Conservation (phyloP, 179 eudicot genomes). For the Beta macrorhiza region DNA sequence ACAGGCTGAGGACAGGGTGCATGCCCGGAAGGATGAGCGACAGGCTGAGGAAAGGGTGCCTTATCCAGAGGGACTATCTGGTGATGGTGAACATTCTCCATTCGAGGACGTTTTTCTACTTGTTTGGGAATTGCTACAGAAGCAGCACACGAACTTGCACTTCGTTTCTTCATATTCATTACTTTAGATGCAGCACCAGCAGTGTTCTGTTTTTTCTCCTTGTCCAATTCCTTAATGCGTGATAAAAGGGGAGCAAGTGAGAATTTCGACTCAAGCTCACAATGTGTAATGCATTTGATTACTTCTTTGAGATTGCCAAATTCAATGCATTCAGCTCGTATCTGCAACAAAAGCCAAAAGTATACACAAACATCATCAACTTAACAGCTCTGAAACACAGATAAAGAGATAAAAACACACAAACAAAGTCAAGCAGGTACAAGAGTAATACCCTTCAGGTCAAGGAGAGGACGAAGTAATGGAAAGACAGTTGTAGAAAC, state of each 20-base stretch:
- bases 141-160: not conserved
- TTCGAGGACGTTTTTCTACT: slow-evolving; percentile 12
- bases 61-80: not conserved
- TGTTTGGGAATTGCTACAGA: not conserved
- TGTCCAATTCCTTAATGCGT: slow-evolving; percentile 17
- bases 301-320: slow-evolving; percentile 19
- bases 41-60: not conserved
- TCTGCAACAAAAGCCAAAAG: slow-evolving; percentile 17
- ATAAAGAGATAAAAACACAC: not conserved
- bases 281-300: slow-evolving; percentile 6
- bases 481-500: not conserved
- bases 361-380: not conserved
- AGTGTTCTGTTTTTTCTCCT: not conserved
- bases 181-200: too few species aligned
- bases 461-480: not conserved
- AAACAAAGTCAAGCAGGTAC: not conserved
- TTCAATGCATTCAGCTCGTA: slow-evolving; percentile 14
- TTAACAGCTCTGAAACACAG: not conserved
- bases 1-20: not conserved
- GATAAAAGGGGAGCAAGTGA: slow-evolving; percentile 8
- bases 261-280: slow-evolving; percentile 29
- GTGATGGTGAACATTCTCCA: not conserved
- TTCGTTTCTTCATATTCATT: slow-evolving; percentile 12
- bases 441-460: not conserved
- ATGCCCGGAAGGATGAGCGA: too few species aligned